Conservation (phyloP, 805 yeast species). For the Diddensiella transvaalensis region DNA sequence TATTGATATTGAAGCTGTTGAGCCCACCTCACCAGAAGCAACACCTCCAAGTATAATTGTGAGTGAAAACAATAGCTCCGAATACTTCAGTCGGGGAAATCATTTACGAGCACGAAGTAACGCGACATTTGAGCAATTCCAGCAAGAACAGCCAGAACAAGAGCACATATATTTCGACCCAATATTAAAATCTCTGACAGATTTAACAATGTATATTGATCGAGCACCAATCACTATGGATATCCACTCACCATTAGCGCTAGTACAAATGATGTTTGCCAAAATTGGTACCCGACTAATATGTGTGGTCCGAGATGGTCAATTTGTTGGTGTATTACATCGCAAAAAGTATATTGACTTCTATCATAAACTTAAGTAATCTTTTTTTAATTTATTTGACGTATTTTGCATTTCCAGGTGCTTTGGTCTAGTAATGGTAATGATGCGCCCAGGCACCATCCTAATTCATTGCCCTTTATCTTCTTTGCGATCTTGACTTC, state of each 20-base stretch:
- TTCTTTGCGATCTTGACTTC: conserved; percentile 91
- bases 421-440: conserved; percentile 66
- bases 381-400: neutral
- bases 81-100: conserved; percentile 4
- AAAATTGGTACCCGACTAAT: conserved; percentile 49
- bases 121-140: neutral
- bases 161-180: conserved; percentile 2
- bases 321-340: conserved; percentile 49
- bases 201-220: conserved; percentile 44
- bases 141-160: conserved; percentile 18
- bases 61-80: conserved; percentile 1
- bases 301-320: conserved; percentile 45
- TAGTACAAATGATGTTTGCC: conserved; percentile 50
- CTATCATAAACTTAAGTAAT: conserved; percentile 23
- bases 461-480: conserved; percentile 84
- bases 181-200: conserved; percentile 23
- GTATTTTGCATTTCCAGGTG: conserved; percentile 19
- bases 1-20: neutral
- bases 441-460: conserved; percentile 99
- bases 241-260: conserved; percentile 44
- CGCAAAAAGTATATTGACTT: conserved; percentile 51
- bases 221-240: conserved; percentile 46
- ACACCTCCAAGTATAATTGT: neutral
- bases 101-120: neutral
- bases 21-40: neutral